Conservation (phyloP, 305 asterid genomes). For the Petunia hybrid region DNA sequence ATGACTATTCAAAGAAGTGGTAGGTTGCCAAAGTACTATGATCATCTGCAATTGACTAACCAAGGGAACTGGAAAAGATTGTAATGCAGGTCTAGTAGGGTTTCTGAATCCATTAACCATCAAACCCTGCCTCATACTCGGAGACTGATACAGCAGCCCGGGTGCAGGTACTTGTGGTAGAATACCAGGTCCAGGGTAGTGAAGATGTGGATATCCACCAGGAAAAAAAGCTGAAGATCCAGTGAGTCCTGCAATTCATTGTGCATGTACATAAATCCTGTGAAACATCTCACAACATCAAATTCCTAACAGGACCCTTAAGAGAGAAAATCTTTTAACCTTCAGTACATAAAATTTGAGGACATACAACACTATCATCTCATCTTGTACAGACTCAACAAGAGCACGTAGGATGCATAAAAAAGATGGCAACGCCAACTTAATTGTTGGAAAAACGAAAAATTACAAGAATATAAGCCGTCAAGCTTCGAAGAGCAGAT, state of each 20-base stretch:
- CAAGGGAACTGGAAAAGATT: constrained; percentile 54
- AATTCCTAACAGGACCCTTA: constrained; percentile 4
- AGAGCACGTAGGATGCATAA: background rate
- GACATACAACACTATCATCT: background rate
- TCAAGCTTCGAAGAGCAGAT: constrained; percentile 6
- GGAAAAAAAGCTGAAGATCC: constrained; percentile 63
- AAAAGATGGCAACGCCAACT: background rate
- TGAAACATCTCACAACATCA: constrained; percentile 33
- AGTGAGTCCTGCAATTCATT: constrained; percentile 58
- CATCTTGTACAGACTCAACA: background rate
- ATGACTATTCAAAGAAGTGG: background rate
- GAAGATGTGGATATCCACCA: constrained; percentile 72
- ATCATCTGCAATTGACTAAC: constrained; percentile 51
- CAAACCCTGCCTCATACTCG: constrained; percentile 73
- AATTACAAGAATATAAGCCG: background rate
- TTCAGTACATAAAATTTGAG: constrained; percentile 4
- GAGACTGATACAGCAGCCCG: constrained; percentile 62
- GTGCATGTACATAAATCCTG: constrained; percentile 76
- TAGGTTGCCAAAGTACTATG: constrained; percentile 9
- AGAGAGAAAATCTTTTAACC: background rate
- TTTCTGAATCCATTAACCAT: constrained; percentile 60
- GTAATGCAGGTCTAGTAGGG: constrained; percentile 47
- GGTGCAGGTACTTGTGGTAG: constrained; percentile 60
- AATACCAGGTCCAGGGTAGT: constrained; percentile 61
- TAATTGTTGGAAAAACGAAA: background rate